Evolutionary conservation across 139 green algal genomes (phyloP), one percentile per base, ranked within the genome.

Genomic region (Astrephomene gubernaculifera): DNA sequence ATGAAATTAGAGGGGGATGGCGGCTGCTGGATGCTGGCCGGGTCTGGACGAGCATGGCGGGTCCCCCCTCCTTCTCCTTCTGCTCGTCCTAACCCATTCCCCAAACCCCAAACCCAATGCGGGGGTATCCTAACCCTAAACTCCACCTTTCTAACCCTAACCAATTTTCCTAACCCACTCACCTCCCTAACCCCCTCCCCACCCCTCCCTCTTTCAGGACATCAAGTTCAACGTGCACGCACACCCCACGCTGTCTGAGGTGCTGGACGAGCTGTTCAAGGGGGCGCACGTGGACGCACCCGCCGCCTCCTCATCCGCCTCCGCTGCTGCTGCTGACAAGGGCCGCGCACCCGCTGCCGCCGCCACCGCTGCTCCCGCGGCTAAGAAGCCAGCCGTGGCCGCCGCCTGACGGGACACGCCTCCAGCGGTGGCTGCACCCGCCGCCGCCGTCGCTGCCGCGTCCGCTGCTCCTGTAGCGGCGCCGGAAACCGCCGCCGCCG

Each of bases 141-240:
- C n/a, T n/a, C n/a, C n/a, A n/a, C n/a, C n/a, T n/a, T n/a, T n/a
- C n/a, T n/a, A n/a, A n/a, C n/a, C n/a, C n/a, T n/a, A n/a, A n/a
- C n/a, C n/a, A n/a, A n/a, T n/a, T n/a, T n/a, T n/a, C n/a, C n/a
- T n/a, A n/a, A n/a, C n/a, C n/a, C n/a, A n/a, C n/a, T 57, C 17
- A 17, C 49, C 65, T 72, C 31, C 57, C 22, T 6, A 29, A 9
- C 57, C 57, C 14, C 57, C 5, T n/a, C 57, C 57, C 57, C 21
- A 5, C 21, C 57, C 57, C 14, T 8, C 57, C 86, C n/a, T n/a
- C 22, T 5, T 45, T 64, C 89, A 97, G 89, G 95, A 99, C 89
- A 94, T 99, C 92, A 98, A 98, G 93, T 99, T 99, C 92, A 96
- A 95, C 79, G 98, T 99, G 73, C 98, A 99, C 82, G 96, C 98